Percentiles rank a stretch among this genome's conserved stretches.
Conservation (phyloP, 768 basidiomycete genomes). For the Calocera viscosa region DNA sequence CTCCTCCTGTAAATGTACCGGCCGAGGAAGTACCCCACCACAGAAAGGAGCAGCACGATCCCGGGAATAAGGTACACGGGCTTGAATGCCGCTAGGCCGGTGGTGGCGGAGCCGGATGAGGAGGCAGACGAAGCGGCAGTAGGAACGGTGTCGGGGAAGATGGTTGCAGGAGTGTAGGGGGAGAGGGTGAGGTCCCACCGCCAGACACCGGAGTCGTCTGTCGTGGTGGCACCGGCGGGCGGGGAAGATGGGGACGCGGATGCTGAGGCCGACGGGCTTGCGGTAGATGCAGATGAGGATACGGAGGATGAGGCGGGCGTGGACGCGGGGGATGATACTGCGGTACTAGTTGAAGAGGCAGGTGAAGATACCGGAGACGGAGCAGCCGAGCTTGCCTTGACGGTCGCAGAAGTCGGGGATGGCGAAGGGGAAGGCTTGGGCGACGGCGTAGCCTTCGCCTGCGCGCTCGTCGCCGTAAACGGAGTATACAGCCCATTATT, state of each 20-base stretch:
- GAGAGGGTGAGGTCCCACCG: too few relatives aligned
- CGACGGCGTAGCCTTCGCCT: neutral
- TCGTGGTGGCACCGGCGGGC: too few relatives aligned
- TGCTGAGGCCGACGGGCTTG: neutral
- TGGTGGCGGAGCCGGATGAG: neutral
- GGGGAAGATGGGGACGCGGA: neutral
- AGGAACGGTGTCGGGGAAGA: neutral
- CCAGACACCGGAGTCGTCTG: too few relatives aligned
- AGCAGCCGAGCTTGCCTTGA: neutral
- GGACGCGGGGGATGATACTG: neutral
- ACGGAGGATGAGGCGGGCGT: neutral
- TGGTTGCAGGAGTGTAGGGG: neutral
- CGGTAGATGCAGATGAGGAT: neutral
- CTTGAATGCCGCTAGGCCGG: neutral
- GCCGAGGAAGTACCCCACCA: neutral
- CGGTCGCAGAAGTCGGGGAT: too few relatives aligned
- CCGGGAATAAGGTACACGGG: neutral
- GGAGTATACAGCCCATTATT: neutral
- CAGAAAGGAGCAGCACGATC: neutral
- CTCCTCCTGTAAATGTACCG: neutral
- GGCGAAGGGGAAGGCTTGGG: too few relatives aligned
- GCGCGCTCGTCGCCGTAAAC: neutral
- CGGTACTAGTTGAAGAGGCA: neutral
- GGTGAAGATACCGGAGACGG: neutral
- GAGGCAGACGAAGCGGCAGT: neutral